phyloP scores from a whole-genome alignment of 805 yeast genomes.

The Yamadazyma ubonensis region DNA sequence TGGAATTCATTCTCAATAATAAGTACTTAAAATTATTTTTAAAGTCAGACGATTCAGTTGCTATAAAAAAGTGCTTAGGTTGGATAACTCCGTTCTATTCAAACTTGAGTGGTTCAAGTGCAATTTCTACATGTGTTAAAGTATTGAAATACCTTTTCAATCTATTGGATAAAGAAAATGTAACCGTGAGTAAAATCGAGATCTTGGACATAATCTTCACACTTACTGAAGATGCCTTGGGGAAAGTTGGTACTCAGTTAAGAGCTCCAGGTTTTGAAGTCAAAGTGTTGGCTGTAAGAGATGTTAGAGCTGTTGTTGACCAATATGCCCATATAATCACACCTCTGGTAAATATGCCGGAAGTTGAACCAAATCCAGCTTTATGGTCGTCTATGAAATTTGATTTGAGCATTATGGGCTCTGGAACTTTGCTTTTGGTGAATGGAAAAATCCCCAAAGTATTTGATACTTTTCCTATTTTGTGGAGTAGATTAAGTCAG shows the following conservation, averaged over 20 bases:
- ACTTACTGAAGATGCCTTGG: too few relatives aligned
- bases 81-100: slow-evolving; percentile 35
- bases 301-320: slow-evolving; percentile 49
- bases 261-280: slow-evolving; percentile 14
- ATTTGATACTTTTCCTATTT: slow-evolving; percentile 32
- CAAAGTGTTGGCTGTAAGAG: slow-evolving; percentile 36
- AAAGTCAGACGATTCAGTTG: slow-evolving; percentile 36
- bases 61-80: slow-evolving; percentile 54
- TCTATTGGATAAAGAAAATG: neutral
- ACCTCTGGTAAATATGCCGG: too few relatives aligned
- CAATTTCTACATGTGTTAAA: slow-evolving; percentile 4
- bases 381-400: slow-evolving; percentile 45
- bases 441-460: slow-evolving; percentile 24
- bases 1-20: slow-evolving; percentile 60
- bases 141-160: slow-evolving; percentile 5
- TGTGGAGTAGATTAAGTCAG: slow-evolving; percentile 22
- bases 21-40: slow-evolving; percentile 42
- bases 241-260: too few relatives aligned
- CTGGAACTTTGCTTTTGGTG: slow-evolving; percentile 23
- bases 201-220: too few relatives aligned
- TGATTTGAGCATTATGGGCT: slow-evolving; percentile 42
- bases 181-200: too few relatives aligned
- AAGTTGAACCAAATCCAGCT: too few relatives aligned
- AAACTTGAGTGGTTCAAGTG: slow-evolving; percentile 8
- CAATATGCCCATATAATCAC: too few relatives aligned